Conservation (phyloP, 768 basidiomycete genomes). For the Calvatia gigantea region DNA sequence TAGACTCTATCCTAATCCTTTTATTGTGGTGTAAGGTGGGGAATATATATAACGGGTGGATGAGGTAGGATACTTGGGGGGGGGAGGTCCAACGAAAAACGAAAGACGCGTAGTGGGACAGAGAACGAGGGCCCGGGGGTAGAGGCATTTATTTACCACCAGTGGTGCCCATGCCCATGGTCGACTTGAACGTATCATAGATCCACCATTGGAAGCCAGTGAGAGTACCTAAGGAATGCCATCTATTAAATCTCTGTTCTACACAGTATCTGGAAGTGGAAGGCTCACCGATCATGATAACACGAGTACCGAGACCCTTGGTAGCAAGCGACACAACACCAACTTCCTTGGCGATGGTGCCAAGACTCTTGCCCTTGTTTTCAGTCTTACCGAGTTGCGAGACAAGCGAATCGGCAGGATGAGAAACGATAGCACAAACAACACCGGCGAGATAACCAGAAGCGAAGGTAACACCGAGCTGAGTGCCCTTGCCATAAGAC, state of each 20-base stretch:
- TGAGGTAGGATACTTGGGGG: constrained; percentile 4
- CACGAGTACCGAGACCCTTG: constrained; percentile 85
- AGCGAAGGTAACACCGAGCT: constrained; percentile 85
- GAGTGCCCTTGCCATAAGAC: constrained; percentile 73
- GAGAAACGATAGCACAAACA: constrained; percentile 93
- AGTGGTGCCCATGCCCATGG: constrained; percentile 85
- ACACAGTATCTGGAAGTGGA: constrained; percentile 13
- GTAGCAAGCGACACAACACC: constrained; percentile 64
- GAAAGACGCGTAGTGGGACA: neutral
- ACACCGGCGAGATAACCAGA: constrained; percentile 96
- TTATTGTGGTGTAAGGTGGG: neutral
- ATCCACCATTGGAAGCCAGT: constrained; percentile 94
- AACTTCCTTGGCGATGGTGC: constrained; percentile 68
- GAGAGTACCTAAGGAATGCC: constrained; percentile 31
- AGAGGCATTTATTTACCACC: constrained; percentile 68
- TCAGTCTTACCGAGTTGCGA: constrained; percentile 89
- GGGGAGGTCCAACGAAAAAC: neutral
- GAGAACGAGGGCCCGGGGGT: neutral
- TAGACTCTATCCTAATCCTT: constrained; percentile 12
- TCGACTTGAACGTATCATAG: constrained; percentile 81
- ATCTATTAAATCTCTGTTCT: neutral
- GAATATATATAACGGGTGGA: neutral
- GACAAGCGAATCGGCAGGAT: constrained; percentile 92
- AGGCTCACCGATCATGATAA: constrained; percentile 73
- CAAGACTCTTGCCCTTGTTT: constrained; percentile 79